phyloP scores from a whole-genome alignment of 352 stramenopile genomes.

The Pythium monospermum region DNA sequence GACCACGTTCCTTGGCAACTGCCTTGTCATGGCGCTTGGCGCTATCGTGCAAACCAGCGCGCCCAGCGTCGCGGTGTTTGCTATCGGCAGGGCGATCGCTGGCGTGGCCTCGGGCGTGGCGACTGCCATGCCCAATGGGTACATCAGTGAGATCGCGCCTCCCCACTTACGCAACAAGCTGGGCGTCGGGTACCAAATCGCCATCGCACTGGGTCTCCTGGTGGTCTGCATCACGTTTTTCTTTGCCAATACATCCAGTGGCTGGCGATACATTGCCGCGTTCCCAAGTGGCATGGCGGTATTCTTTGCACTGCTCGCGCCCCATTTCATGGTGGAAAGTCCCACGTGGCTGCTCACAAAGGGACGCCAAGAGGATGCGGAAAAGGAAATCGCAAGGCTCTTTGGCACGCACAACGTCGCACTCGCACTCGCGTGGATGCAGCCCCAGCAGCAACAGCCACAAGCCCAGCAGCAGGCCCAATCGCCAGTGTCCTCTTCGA shows the following conservation, averaged over 20 bases:
- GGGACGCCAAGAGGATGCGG: slow-evolving; percentile 19
- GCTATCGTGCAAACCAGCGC: slow-evolving; percentile 29
- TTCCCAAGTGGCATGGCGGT: slow-evolving; percentile 43
- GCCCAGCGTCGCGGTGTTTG: slow-evolving; percentile 31
- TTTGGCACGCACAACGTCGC: slow-evolving; percentile 23
- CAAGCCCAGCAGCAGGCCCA: not conserved
- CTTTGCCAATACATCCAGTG: slow-evolving; percentile 35
- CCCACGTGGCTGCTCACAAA: slow-evolving; percentile 33
- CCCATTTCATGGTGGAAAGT: slow-evolving; percentile 21
- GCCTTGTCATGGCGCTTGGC: slow-evolving; percentile 34
- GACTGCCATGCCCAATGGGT: slow-evolving; percentile 20
- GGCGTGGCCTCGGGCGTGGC: slow-evolving; percentile 44
- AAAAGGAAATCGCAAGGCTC: slow-evolving; percentile 18
- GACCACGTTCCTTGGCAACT: slow-evolving; percentile 27
- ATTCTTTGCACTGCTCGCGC: slow-evolving; percentile 33
- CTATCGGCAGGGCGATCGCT: slow-evolving; percentile 36
- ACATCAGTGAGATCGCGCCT: slow-evolving; percentile 28
- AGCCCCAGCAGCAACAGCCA: slow-evolving; percentile 1
- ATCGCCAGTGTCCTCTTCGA: not conserved
- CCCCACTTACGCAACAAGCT: slow-evolving; percentile 31
- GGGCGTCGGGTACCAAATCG: slow-evolving; percentile 37
- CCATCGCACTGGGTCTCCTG: slow-evolving; percentile 39
- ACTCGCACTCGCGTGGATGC: slow-evolving; percentile 22
- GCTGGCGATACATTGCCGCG: slow-evolving; percentile 49
- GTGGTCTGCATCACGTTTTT: slow-evolving; percentile 44